Conservation (phyloP, 768 basidiomycete species). For the Boletus reticulatus region DNA sequence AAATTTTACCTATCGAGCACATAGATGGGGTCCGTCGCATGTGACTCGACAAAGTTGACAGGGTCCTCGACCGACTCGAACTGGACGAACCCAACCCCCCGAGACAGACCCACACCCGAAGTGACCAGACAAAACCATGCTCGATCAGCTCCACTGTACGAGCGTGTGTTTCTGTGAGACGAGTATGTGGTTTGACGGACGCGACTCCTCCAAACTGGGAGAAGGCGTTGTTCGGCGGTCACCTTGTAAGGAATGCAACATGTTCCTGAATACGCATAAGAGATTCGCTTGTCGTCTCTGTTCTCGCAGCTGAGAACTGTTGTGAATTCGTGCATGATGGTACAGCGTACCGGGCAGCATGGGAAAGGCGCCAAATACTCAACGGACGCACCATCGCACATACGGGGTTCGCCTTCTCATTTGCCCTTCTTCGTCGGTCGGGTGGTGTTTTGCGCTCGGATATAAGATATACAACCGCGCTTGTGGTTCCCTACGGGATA, state of each 20-base stretch:
- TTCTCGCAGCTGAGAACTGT: too few relatives aligned
- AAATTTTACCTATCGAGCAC: slow-evolving; percentile 44
- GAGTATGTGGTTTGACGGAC: slow-evolving; percentile 38
- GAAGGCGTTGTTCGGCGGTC: slow-evolving; percentile 42
- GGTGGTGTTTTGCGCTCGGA: too few relatives aligned
- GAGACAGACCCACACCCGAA: slow-evolving; percentile 34
- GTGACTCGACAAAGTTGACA: slow-evolving; percentile 34
- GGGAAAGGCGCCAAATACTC: too few relatives aligned
- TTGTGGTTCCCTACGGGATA: too few relatives aligned
- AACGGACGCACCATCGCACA: too few relatives aligned
- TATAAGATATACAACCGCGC: too few relatives aligned
- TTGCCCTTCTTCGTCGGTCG: too few relatives aligned
- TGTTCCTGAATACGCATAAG: slow-evolving; percentile 31
- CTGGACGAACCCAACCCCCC: slow-evolving; percentile 48
- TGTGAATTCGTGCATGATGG: too few relatives aligned
- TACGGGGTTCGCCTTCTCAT: too few relatives aligned
- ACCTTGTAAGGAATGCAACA: slow-evolving; percentile 53
- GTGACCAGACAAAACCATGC: slow-evolving; percentile 10
- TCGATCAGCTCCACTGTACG: not conserved
- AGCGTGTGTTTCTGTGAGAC: not conserved
- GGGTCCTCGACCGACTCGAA: slow-evolving; percentile 40
- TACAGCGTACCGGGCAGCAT: too few relatives aligned
- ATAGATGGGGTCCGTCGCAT: slow-evolving; percentile 45
- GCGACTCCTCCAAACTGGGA: slow-evolving; percentile 41
- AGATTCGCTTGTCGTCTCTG: too few relatives aligned